Percentiles rank a stretch among this genome's conserved stretches.
Conservation (phyloP, 164 flowering plant genomes). For the Umbilicus rupestris region DNA sequence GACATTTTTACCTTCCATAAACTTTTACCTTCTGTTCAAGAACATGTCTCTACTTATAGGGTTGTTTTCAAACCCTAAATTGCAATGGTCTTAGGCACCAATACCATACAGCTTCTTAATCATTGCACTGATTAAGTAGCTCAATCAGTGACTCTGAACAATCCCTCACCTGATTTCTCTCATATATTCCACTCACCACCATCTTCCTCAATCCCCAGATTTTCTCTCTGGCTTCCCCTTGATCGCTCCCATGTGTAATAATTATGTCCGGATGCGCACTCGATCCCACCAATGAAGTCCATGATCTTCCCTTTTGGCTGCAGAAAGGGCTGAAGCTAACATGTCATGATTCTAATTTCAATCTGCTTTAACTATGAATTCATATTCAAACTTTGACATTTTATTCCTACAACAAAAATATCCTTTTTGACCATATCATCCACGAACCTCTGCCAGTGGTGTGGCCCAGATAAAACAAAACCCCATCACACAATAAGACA, state of each 20-base stretch:
- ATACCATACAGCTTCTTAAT: background rate
- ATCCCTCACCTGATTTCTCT: background rate
- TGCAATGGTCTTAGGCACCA: background rate
- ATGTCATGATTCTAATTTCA: too few species aligned
- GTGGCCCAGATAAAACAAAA: too few species aligned
- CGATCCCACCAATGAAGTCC: background rate
- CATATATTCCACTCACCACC: background rate
- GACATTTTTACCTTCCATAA: background rate
- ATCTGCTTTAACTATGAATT: too few species aligned
- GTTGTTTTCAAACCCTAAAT: background rate
- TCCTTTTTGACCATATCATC: too few species aligned
- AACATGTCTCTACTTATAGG: background rate
- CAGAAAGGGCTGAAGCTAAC: background rate
- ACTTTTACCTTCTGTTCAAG: background rate
- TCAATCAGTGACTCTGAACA: background rate
- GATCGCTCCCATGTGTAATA: slow-evolving; percentile 2
- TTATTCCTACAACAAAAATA: too few species aligned
- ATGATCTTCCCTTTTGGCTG: background rate
- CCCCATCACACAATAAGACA: too few species aligned
- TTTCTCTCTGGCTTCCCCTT: slow-evolving; percentile 1
- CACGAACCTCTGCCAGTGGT: too few species aligned
- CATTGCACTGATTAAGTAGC: background rate
- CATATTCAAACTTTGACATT: too few species aligned
- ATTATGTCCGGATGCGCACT: slow-evolving; percentile 1
- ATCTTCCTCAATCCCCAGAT: background rate